A percentile compares a stretch with the other conserved stretches of the same genome.
phyloP scores from a whole-genome alignment of 164 flowering plant species.

The Saururus chinensis region DNA sequence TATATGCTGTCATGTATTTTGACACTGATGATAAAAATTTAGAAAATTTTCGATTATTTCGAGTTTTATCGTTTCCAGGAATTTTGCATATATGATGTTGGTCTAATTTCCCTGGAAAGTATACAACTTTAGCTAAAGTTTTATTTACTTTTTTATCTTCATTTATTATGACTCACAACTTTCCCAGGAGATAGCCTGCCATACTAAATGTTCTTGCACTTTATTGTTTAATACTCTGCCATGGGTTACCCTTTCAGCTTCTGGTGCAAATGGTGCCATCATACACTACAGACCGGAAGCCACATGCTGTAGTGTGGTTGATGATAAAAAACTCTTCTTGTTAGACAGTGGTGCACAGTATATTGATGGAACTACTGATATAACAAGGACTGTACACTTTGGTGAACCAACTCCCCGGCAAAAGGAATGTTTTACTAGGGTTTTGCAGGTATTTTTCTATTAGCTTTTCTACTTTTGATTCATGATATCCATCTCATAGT shows the following conservation, averaged over 20 bases:
- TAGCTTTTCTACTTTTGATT: background rate
- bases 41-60: too few species aligned
- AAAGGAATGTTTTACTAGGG: constrained; percentile 92
- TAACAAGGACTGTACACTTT: constrained; percentile 94
- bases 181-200: too few species aligned
- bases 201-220: background rate
- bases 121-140: background rate
- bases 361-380: constrained; percentile 94
- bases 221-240: background rate
- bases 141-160: background rate
- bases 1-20: too few species aligned
- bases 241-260: constrained; percentile 42
- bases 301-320: constrained; percentile 59
- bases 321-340: constrained; percentile 58
- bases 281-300: constrained; percentile 93
- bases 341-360: constrained; percentile 95
- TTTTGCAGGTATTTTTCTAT: constrained; percentile 51
- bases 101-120: background rate
- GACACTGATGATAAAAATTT: too few species aligned
- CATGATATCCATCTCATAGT: background rate
- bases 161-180: background rate
- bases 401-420: constrained; percentile 72
- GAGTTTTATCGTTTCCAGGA: background rate
- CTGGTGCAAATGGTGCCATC: constrained; percentile 96
- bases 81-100: background rate